Percentiles rank a stretch among this genome's conserved stretches.
These are phyloP conservation scores for Paramecium sonneborni DNA, from an alignment of 73 alveolate species.

Conservation along the genomic window DNA sequence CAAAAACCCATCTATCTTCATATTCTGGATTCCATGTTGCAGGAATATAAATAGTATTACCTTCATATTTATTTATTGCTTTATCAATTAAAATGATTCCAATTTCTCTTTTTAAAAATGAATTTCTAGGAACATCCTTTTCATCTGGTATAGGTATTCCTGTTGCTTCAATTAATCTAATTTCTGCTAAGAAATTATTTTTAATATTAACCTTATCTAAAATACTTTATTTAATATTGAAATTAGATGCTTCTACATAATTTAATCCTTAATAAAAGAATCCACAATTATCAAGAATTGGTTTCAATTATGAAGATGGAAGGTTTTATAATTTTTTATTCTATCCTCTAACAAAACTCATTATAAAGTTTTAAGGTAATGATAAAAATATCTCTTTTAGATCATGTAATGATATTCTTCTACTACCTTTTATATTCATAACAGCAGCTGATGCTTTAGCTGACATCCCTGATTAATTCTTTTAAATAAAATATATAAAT, in stretches of 20 bases:
- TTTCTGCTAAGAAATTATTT: constrained; percentile 48
- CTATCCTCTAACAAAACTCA: constrained; percentile 51
- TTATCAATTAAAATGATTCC: constrained; percentile 48
- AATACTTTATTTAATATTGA: constrained; percentile 29
- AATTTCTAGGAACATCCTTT: not conserved
- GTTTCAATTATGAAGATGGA: constrained; percentile 31
- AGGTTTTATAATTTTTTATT: constrained; percentile 49
- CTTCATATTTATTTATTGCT: constrained; percentile 23
- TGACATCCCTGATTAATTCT: constrained; percentile 47
- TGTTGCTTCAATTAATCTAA: constrained; percentile 54
- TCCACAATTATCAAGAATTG: constrained; percentile 53
- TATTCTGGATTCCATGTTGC: constrained; percentile 59
- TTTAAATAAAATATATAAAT: constrained; percentile 43
- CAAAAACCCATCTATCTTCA: constrained; percentile 70
- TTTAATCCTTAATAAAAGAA: constrained; percentile 24
- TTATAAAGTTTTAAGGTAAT: constrained; percentile 52
- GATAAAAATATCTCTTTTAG: constrained; percentile 35
- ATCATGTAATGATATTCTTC: constrained; percentile 53
- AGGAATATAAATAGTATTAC: constrained; percentile 53
- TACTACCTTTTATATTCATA: constrained; percentile 52
- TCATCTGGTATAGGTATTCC: constrained; percentile 68
- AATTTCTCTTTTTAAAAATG: constrained; percentile 53
- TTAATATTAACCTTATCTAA: constrained; percentile 36
- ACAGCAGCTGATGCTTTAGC: constrained; percentile 60
- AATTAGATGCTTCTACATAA: not conserved